These are phyloP conservation scores for Prasinococcaceae sp. DNA, from an alignment of 139 green algal species.

Conservation along the genomic window DNA sequence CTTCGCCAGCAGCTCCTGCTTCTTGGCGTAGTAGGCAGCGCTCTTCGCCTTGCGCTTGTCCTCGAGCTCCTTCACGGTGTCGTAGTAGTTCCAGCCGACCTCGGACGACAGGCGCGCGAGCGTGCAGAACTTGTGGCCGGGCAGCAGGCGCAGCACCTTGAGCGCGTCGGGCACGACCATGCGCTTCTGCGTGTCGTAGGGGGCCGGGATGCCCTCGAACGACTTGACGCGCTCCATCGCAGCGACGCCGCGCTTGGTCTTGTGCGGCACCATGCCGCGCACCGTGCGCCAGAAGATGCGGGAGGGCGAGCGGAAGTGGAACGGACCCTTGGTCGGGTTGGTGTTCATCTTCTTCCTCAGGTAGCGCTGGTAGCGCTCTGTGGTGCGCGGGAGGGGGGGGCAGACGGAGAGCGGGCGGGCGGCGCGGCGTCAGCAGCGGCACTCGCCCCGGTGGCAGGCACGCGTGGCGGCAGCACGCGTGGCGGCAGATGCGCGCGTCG, in stretches of 20 bases:
- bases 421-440: no score
- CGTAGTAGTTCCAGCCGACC: conserved; percentile 94
- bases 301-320: conserved; percentile 83
- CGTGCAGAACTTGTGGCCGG: conserved; percentile 80
- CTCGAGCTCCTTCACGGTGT: conserved; percentile 62
- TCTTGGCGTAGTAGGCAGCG: conserved; percentile 31
- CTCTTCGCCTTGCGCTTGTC: conserved; percentile 71
- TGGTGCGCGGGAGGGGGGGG: no score
- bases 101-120: conserved; percentile 71
- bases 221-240: conserved; percentile 90
- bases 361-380: conserved; percentile 18
- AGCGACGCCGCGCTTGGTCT: conserved; percentile 75
- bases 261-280: conserved; percentile 96
- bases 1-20: conserved; percentile 26
- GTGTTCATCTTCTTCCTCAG: conserved; percentile 78
- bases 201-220: conserved; percentile 86
- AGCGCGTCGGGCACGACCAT: conserved; percentile 93
- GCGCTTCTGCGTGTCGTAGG: conserved; percentile 84
- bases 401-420: no score
- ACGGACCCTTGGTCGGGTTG: conserved; percentile 76
- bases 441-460: no score
- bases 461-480: no score
- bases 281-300: conserved; percentile 84
- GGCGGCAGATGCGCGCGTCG: no score
- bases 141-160: conserved; percentile 81